phyloP scores from a whole-genome alignment of 306 rosid genomes.

The Crotalaria pallida region DNA sequence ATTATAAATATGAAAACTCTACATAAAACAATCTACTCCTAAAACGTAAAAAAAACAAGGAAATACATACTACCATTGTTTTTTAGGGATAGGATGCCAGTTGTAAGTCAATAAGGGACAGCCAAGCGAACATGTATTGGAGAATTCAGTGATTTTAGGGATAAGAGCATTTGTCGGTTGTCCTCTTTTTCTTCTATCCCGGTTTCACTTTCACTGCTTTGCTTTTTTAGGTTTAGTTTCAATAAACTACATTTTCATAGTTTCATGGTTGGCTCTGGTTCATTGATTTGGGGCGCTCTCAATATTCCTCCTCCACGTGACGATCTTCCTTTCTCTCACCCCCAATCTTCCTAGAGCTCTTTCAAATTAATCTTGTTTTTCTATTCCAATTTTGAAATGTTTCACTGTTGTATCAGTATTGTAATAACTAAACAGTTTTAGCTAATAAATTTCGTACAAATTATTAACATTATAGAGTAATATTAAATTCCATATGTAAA shows the following conservation, averaged over 20 bases:
- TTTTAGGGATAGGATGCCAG: background rate
- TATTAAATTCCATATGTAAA: too few relatives aligned
- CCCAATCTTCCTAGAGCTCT: background rate
- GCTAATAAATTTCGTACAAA: too few relatives aligned
- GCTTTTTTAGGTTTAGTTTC: background rate
- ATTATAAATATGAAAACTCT: too few relatives aligned
- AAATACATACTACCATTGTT: too few relatives aligned
- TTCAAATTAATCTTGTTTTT: background rate
- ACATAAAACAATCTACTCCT: too few relatives aligned
- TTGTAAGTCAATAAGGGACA: background rate
- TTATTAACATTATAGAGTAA: too few relatives aligned
- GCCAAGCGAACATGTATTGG: background rate
- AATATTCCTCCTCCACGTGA: constrained; percentile 24
- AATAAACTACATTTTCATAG: too few relatives aligned
- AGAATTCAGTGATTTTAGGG: constrained; percentile 1
- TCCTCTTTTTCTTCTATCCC: background rate
- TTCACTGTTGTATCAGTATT: too few relatives aligned
- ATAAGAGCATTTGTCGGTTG: constrained; percentile 32
- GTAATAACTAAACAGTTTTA: too few relatives aligned
- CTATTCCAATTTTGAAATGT: background rate
- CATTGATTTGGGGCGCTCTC: constrained; percentile 13
- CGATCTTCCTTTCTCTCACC: background rate
- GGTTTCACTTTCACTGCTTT: background rate
- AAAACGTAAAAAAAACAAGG: too few relatives aligned
- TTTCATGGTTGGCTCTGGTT: background rate